Evolutionary conservation across 768 basidiomycete species (phyloP).

Genomic region (Leucosporidium creatinivorum): DNA sequence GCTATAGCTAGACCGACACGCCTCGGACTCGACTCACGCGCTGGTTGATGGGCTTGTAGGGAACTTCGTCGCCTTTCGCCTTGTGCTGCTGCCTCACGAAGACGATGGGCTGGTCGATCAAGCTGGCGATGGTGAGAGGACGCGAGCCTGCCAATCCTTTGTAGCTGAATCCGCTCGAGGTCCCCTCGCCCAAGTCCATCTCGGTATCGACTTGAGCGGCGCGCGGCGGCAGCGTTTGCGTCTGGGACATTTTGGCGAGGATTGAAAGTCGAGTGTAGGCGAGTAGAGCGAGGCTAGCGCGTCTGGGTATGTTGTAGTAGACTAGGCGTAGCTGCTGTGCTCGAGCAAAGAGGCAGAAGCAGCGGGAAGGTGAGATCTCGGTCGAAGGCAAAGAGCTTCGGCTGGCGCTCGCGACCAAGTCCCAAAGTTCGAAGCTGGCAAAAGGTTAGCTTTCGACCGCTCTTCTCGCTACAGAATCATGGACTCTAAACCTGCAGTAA

Average conservation of each 20-base stretch:
- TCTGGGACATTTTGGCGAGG: too few relatives aligned
- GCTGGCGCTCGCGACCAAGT: too few relatives aligned
- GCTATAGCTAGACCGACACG: neutral
- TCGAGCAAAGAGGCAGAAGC: too few relatives aligned
- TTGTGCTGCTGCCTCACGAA: slow-evolving; percentile 3
- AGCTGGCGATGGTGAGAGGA: slow-evolving; percentile 11
- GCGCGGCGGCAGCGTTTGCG: neutral
- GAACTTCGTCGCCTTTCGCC: slow-evolving; percentile 14
- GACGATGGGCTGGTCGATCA: slow-evolving; percentile 22
- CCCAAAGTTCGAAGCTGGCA: too few relatives aligned
- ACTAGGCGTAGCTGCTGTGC: too few relatives aligned
- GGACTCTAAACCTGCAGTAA: slow-evolving; percentile 2
- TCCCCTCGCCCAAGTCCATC: slow-evolving; percentile 17
- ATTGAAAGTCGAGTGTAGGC: too few relatives aligned
- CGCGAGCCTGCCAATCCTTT: slow-evolving; percentile 4
- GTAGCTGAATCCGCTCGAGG: slow-evolving; percentile 3
- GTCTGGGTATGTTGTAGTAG: too few relatives aligned
- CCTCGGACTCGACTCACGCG: neutral
- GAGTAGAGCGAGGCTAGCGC: too few relatives aligned
- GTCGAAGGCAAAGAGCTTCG: too few relatives aligned
- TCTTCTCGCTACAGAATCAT: neutral
- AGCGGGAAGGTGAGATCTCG: too few relatives aligned
- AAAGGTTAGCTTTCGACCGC: neutral
- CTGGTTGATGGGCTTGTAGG: slow-evolving; percentile 31
- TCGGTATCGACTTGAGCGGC: neutral